A percentile compares a stretch with the other conserved stretches of the same genome.
These are phyloP conservation scores for Silybum marianum DNA, from an alignment of 129 eudicot species.

Conservation along the genomic window DNA sequence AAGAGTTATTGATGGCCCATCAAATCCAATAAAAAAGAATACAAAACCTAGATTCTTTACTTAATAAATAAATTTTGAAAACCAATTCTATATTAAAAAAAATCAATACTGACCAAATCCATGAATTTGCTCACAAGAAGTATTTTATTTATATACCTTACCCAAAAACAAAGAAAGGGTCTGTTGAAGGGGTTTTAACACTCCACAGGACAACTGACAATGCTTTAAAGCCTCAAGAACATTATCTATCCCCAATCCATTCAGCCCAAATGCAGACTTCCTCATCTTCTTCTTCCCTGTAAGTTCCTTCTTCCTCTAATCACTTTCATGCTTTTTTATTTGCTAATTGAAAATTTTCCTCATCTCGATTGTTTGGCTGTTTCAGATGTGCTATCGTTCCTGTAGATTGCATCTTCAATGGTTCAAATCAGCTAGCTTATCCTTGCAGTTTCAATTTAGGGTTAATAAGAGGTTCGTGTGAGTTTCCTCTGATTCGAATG, in stretches of 20 bases:
- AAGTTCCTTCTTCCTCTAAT: background rate
- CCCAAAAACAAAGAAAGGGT: background rate
- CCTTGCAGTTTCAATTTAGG: conserved; percentile 34
- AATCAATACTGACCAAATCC: too few relatives aligned
- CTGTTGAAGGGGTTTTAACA: background rate
- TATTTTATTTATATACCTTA: background rate
- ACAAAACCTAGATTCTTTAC: too few relatives aligned
- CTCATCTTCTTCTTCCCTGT: conserved; percentile 32
- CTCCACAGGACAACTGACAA: background rate
- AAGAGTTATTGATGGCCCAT: too few relatives aligned
- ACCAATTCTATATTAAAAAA: too few relatives aligned
- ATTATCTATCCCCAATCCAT: conserved; percentile 21
- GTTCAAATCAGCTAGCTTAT: conserved; percentile 27
- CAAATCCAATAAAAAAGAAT: too few relatives aligned
- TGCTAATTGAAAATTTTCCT: background rate
- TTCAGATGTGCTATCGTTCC: conserved; percentile 39
- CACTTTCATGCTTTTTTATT: background rate
- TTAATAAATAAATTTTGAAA: too few relatives aligned
- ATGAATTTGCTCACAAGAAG: too few relatives aligned
- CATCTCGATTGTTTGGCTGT: conserved; percentile 7
- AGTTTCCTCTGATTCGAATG: background rate
- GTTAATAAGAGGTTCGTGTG: conserved; percentile 35
- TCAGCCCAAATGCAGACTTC: conserved; percentile 30
- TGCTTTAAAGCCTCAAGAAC: conserved; percentile 18
- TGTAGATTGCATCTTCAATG: conserved; percentile 33